phyloP scores from a whole-genome alignment of 495 filamentous ascomycete genomes.

The Podospora fimiseda region DNA sequence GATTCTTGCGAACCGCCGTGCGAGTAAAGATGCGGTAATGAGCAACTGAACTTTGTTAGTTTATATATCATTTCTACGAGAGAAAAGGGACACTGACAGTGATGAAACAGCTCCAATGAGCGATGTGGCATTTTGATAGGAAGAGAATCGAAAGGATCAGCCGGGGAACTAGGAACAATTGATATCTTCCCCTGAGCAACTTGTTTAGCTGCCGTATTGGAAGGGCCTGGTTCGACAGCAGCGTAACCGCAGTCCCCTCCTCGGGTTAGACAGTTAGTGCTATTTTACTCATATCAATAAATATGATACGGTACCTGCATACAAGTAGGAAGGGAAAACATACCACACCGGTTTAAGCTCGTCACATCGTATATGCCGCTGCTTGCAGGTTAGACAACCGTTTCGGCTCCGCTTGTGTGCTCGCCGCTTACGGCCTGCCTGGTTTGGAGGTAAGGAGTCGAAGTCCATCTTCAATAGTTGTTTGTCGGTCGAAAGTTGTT shows the following conservation, averaged over 20 bases:
- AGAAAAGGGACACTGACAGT: slow-evolving; percentile 13
- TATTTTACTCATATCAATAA: slow-evolving; percentile 1
- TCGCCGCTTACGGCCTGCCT: slow-evolving; percentile 17
- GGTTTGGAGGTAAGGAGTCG: neutral
- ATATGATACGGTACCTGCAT: neutral
- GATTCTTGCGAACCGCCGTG: slow-evolving; percentile 12
- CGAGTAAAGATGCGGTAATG: slow-evolving; percentile 16
- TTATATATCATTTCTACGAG: neutral
- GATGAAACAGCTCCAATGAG: slow-evolving; percentile 21
- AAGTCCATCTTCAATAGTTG: slow-evolving; percentile 1
- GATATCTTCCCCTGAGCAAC: neutral
- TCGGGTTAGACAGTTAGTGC: slow-evolving; percentile 31
- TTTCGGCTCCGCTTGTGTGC: slow-evolving; percentile 45
- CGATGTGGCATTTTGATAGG: slow-evolving; percentile 18
- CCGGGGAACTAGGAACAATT: slow-evolving; percentile 3
- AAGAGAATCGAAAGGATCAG: slow-evolving; percentile 18
- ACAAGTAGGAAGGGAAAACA: slow-evolving; percentile 5
- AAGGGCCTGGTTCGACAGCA: neutral
- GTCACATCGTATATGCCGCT: slow-evolving; percentile 72
- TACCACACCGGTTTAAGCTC: slow-evolving; percentile 76
- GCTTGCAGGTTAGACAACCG: slow-evolving; percentile 73
- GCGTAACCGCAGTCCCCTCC: slow-evolving; percentile 29
- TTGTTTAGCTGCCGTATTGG: neutral
- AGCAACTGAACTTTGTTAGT: slow-evolving; percentile 4
- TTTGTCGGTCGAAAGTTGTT: neutral